Evolutionary conservation across 108 stramenopile genomes (phyloP), one percentile per base, ranked within the genome.

Genomic region (Nannochloropsis oceanica): DNA sequence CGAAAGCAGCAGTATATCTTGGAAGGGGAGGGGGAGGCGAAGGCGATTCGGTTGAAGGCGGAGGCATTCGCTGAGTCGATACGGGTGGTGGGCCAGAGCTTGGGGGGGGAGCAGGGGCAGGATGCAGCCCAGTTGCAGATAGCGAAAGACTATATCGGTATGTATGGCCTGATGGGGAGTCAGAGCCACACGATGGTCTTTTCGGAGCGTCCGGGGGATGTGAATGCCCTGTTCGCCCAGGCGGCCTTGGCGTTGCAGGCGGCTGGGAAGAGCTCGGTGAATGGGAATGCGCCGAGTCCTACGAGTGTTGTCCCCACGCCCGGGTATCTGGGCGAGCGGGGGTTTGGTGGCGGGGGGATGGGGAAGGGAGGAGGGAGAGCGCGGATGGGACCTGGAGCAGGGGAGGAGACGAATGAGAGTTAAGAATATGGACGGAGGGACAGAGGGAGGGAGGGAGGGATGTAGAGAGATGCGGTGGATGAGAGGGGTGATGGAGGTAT

Each of bases 141-240:
- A 86, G 95, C 97, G 25, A 91, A 93, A 82, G 93, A 95, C 27
- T 98, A 98, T 90, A 96, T 97, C 44, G 83, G 92, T 43, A 97
- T 98, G 97, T 98, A 97, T 90, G 96, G 95, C 18, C 95, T 96
- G 89, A 97, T 98, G 96, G 97, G 95, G 80, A 91, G 91, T 73
- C 85, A 96, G 90, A 93, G 93, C 87, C 97, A 98, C 91, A 98
- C 97, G 12, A 98, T 98, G 91, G 92, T 98, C 82, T 98, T 98
- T 91, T 94, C 94, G 85, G 96, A 98, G 27, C 89, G 92, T 43
- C 94, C 96, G 10, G 97, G 93, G n/a, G 95, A 97, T 88, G 93
- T 96, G 42, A 91, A 93, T 43, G 92, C 95, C 26, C 90, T 97
- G 25, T 84, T 96, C 50, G 93, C 96, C 8, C 96, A 96, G 90